Conservation (phyloP, 2,329 filamentous ascomycete genomes). For the Pestalotiopsis sp. region DNA sequence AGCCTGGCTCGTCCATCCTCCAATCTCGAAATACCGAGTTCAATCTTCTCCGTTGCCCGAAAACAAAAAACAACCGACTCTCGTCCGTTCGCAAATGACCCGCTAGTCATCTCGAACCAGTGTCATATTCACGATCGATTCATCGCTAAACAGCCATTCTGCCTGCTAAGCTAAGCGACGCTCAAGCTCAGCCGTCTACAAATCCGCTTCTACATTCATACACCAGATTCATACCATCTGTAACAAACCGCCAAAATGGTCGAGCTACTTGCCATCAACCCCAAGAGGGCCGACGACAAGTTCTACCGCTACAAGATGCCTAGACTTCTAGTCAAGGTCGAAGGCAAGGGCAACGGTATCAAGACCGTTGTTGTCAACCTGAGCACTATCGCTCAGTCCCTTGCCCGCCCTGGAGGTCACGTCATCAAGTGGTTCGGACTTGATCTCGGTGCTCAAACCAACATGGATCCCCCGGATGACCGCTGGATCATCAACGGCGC, state of each 20-base stretch:
- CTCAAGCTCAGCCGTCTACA: not conserved
- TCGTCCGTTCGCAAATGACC: constrained; percentile 13
- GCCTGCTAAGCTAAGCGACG: not conserved
- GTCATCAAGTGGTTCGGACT: constrained; percentile 99
- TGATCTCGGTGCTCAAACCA: constrained; percentile 97
- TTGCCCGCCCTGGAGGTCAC: constrained; percentile 89
- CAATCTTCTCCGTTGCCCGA: not conserved
- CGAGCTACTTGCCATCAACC: constrained; percentile 74
- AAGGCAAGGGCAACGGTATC: constrained; percentile 99
- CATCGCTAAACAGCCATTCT: not conserved
- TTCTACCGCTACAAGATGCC: constrained; percentile 99
- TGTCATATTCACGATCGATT: not conserved
- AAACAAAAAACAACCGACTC: not conserved
- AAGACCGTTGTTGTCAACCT: constrained; percentile 98
- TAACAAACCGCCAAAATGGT: constrained; percentile 73
- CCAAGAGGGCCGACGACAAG: constrained; percentile 94
- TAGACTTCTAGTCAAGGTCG: constrained; percentile 96
- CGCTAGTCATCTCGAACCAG: constrained; percentile 2
- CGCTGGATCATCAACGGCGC: constrained; percentile 99
- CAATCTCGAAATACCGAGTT: constrained; percentile 22
- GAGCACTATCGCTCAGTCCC: constrained; percentile 86
- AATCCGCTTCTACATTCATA: not conserved
- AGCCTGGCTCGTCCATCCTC: constrained; percentile 43
- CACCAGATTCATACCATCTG: constrained; percentile 4
- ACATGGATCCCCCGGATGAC: constrained; percentile 94